These are phyloP conservation scores for Tetrahymena elliotti DNA, from an alignment of 73 alveolate genomes.

Conservation along the genomic window DNA sequence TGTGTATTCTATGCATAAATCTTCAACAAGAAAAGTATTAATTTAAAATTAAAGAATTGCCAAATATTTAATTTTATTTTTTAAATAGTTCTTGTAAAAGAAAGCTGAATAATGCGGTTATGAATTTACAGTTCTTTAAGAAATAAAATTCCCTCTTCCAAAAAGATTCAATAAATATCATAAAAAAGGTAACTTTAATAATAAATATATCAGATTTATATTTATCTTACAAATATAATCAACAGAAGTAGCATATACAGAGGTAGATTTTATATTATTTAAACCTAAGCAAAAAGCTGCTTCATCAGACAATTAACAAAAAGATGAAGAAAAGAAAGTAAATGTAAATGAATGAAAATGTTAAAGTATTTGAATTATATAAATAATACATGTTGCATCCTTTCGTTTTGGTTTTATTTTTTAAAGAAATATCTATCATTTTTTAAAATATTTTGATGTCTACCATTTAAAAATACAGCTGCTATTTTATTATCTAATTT, in stretches of 20 bases:
- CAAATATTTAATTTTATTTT: neutral
- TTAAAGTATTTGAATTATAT: no score
- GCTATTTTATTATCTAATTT: no score
- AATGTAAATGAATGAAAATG: neutral
- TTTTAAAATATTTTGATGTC: no score
- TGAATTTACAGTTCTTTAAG: conserved; percentile 13
- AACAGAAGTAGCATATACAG: conserved; percentile 24
- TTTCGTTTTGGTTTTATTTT: no score
- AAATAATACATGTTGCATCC: no score
- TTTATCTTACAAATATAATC: neutral
- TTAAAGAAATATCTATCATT: no score
- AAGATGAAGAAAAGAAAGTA: neutral
- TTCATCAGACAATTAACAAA: neutral
- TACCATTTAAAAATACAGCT: no score
- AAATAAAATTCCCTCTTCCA: conserved; percentile 27
- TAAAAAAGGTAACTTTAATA: neutral
- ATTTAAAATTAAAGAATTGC: neutral
- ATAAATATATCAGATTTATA: neutral
- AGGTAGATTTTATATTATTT: conserved; percentile 34
- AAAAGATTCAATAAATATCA: conserved; percentile 29
- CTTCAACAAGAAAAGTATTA: conserved; percentile 12
- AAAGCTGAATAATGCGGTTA: conserved; percentile 5
- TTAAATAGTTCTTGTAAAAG: conserved; percentile 1
- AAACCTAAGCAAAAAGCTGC: neutral
- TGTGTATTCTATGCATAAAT: conserved; percentile 33